Evolutionary conservation across 495 filamentous ascomycete genomes (phyloP), one percentile per base, ranked within the genome.

Genomic region (Echria macrotheca): DNA sequence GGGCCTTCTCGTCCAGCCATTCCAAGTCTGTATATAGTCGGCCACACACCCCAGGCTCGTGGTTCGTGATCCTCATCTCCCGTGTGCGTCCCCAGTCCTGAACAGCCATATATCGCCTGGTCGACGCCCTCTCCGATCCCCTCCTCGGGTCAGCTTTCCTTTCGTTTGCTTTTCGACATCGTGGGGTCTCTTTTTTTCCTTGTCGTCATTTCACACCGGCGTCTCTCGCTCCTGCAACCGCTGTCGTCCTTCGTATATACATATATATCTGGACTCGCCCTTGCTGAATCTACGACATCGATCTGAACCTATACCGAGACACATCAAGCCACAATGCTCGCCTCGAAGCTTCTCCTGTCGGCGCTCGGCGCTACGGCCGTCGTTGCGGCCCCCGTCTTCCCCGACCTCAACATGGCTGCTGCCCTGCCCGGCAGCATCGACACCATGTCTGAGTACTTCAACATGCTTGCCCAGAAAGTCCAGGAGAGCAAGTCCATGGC

Each of bases 381-480:
- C 51, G 59, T 69, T 29, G 71, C 74, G 15, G 75, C 75, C n/a
- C 77, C 77, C 3, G 61, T 61, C 43, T 67, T 61, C 55, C 73
- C 73, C 25, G 55, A 66, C 1, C 25, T 72, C 54, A 60, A 61
- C 52, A 35, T 56, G 28, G 61, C 61, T 15, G 57, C 62, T 9
- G 54, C 52, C 29, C 53, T 58, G 33, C 61, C 74, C 17, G 66
- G 55, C 12, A 65, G 63, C 33, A 58, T 72, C 52, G 55, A 69
- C 17, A 56, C 68, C 11, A 49, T 80, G 32, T 70, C 73, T 43
- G 67, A 74, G 24, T 80, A 80, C 63, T 80, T 80, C 68, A 71
- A 73, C 53, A 56, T 75, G 52, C 54, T 80, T 36, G 74, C 70
- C 19, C 21, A 58, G 29, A 78, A 77, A 59, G 65, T 77, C 43